Evolutionary conservation across 2,329 filamentous ascomycete species (phyloP).

Genomic region (Aaosphaeria arxii): DNA sequence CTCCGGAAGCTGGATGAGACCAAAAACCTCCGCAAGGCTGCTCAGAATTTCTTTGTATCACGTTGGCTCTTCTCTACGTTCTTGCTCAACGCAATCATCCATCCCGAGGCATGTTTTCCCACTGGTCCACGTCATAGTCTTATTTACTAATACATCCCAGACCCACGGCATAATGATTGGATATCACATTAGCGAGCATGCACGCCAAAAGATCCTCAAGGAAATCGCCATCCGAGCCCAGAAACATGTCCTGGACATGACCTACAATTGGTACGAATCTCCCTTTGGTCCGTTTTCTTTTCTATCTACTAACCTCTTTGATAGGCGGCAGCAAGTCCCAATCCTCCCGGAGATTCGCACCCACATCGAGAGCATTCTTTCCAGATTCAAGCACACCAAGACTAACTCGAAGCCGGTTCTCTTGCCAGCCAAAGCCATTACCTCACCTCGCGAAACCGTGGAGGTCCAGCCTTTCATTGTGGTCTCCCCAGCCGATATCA

Average conservation of each 20-base stretch:
- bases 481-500: conserved; percentile 73
- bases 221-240: conserved; percentile 80
- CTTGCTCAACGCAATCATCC: conserved; percentile 76
- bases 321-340: conserved; percentile 58
- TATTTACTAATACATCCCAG: conserved; percentile 42
- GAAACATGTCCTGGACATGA: conserved; percentile 74
- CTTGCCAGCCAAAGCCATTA: conserved; percentile 68
- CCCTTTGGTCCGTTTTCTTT: conserved; percentile 13
- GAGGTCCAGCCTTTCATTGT: conserved; percentile 79
- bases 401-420: conserved; percentile 56
- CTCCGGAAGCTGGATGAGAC: conserved; percentile 69
- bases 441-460: conserved; percentile 70
- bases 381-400: conserved; percentile 53
- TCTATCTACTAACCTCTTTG: conserved; percentile 18
- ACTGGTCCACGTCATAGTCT: conserved; percentile 1
- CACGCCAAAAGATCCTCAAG: conserved; percentile 69
- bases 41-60: conserved; percentile 79
- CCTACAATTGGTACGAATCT: conserved; percentile 61
- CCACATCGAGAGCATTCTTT: conserved; percentile 70
- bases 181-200: conserved; percentile 89
- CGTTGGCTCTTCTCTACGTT: conserved; percentile 93
- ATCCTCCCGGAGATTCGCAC: conserved; percentile 61
- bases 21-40: conserved; percentile 65
- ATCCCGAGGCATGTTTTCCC: conserved; percentile 68
- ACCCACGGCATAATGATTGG: conserved; percentile 69